Evolutionary conservation across 106 monocot genomes (phyloP), one percentile per base, ranked within the genome.

Genomic region (Xerophyta viscosa): DNA sequence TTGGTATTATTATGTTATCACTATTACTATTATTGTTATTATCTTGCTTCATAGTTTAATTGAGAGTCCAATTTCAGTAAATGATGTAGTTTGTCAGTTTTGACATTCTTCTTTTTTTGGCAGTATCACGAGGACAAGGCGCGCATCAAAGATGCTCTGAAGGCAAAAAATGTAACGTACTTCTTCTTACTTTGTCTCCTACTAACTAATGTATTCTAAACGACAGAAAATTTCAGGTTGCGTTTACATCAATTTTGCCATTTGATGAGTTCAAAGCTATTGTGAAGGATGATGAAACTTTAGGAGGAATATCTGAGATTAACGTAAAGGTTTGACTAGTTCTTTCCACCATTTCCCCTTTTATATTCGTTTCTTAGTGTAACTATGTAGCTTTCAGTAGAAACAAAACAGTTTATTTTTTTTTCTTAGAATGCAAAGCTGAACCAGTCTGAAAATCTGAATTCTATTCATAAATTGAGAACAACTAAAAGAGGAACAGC

Each of bases 301-400:
- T 77, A 27, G 70, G 77, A 45, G 71, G 76, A 66, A 77, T 99
- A 74, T 86, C 90, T 27, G 74, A 82, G 24, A 70, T 64, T 50
- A 86, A 99, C 71, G 23, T 86, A 26, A 90, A 99, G 98, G 98
- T 86, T n/a, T n/a, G n/a, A n/a, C n/a, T n/a, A n/a, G n/a, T n/a
- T n/a, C n/a, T n/a, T n/a, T n/a, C n/a, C n/a, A n/a, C n/a, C n/a
- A n/a, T n/a, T n/a, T n/a, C n/a, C n/a, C n/a, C n/a, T n/a, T n/a
- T n/a, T n/a, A n/a, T n/a, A n/a, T n/a, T n/a, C n/a, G n/a, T n/a
- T n/a, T n/a, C n/a, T n/a, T n/a, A n/a, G n/a, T n/a, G n/a, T n/a
- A n/a, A n/a, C n/a, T n/a, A n/a, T n/a, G n/a, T n/a, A n/a, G n/a
- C n/a, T n/a, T n/a, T n/a, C n/a, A n/a, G n/a, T n/a, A n/a, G n/a